Percentiles rank a stretch among this genome's conserved stretches.
Conservation (phyloP, 108 stramenopile species). For the Hondaea fermentalgiana region DNA sequence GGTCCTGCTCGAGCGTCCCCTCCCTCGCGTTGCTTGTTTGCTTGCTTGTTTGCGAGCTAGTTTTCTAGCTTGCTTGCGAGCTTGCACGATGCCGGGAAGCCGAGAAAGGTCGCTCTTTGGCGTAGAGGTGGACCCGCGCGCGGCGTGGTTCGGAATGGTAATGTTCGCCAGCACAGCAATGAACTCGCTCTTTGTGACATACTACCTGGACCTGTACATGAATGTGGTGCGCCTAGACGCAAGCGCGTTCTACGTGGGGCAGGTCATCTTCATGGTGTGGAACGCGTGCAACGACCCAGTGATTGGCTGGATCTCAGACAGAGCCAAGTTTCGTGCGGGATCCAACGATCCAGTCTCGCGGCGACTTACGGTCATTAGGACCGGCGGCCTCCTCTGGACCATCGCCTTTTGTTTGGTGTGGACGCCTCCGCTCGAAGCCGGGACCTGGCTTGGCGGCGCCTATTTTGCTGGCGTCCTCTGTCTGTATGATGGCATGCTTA, state of each 20-base stretch:
- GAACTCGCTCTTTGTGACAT: slow-evolving; percentile 23
- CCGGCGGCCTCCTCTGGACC: slow-evolving; percentile 1
- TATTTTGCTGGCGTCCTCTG: neutral
- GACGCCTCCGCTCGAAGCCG: neutral
- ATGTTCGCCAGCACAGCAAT: neutral
- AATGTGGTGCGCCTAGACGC: neutral
- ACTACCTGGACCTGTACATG: slow-evolving; percentile 14
- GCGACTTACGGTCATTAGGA: neutral
- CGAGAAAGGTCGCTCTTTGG: too few species aligned
- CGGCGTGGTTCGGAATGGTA: neutral
- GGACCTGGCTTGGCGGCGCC: neutral
- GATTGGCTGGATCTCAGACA: slow-evolving; percentile 24
- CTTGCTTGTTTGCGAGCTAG: too few species aligned
- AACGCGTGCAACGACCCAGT: slow-evolving; percentile 23
- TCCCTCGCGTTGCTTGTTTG: too few species aligned
- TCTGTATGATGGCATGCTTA: slow-evolving; percentile 20
- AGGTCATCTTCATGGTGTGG: slow-evolving; percentile 21
- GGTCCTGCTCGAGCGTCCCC: too few species aligned
- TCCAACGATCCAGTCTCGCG: neutral
- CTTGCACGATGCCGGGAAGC: too few species aligned
- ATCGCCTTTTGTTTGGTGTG: slow-evolving; percentile 7
- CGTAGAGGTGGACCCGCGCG: too few species aligned
- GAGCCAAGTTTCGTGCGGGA: neutral
- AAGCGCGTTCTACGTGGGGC: neutral
- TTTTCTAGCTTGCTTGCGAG: too few species aligned